Percentiles rank a stretch among this genome's conserved stretches.
phyloP scores from a whole-genome alignment of 257 asterid species.

The Haberlea rhodopensis region DNA sequence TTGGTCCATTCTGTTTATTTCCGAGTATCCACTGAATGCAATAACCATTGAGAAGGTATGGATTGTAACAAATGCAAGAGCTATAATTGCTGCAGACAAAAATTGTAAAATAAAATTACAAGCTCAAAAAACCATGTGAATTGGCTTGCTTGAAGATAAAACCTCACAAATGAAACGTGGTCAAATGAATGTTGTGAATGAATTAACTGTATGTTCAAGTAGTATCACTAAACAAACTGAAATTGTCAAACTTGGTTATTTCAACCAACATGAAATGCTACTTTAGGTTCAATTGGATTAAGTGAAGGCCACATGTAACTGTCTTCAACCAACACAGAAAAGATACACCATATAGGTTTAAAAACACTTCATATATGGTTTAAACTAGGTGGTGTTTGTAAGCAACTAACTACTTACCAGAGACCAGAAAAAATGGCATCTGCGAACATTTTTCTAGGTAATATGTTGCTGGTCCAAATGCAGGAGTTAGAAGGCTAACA shows the following conservation, averaged over 20 bases:
- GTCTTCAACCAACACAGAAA: too few species aligned
- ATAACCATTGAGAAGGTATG: slow-evolving; percentile 97
- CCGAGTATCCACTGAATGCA: slow-evolving; percentile 82
- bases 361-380: not conserved
- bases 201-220: slow-evolving; percentile 2
- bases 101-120: slow-evolving; percentile 2
- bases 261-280: slow-evolving; percentile 12
- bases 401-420: slow-evolving; percentile 51
- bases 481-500: slow-evolving; percentile 91
- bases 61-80: slow-evolving; percentile 89
- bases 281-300: not conserved
- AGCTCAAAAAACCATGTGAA: slow-evolving; percentile 13
- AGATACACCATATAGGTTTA: not conserved
- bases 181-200: slow-evolving; percentile 4
- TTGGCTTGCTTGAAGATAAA: not conserved
- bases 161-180: not conserved
- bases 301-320: slow-evolving; percentile 14
- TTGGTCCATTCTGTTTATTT: slow-evolving; percentile 66
- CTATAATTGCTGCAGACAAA: slow-evolving; percentile 68
- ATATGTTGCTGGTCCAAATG: slow-evolving; percentile 96
- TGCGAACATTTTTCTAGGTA: slow-evolving; percentile 85
- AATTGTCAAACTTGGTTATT: not conserved
- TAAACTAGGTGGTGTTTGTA: slow-evolving; percentile 3
- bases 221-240: not conserved
- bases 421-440: slow-evolving; percentile 83